Evolutionary conservation across 2,329 filamentous ascomycete species (phyloP).

Genomic region (Colletotrichum sansevieriae): DNA sequence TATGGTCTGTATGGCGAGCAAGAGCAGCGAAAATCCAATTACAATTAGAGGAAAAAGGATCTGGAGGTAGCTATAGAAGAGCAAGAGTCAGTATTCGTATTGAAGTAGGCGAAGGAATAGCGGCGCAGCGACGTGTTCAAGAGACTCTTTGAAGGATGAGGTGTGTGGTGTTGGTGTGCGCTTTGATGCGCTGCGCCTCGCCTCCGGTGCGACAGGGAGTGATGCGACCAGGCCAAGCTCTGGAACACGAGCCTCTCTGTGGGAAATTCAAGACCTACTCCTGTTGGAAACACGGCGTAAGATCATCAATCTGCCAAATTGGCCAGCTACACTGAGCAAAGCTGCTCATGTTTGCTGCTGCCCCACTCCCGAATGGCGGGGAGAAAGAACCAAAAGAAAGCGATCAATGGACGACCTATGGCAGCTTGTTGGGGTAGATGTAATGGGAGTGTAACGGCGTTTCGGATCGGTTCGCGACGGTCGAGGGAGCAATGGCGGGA

Average conservation of each 20-base stretch:
- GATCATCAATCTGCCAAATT: slow-evolving; percentile 74
- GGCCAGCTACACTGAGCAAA: slow-evolving; percentile 69
- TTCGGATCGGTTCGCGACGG: slow-evolving; percentile 34
- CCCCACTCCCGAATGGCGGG: slow-evolving; percentile 37
- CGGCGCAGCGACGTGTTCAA: slow-evolving; percentile 1
- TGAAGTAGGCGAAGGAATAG: background rate
- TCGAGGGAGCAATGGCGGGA: slow-evolving; percentile 12
- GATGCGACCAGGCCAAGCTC: slow-evolving; percentile 3
- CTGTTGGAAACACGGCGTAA: slow-evolving; percentile 72
- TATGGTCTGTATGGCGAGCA: slow-evolving; percentile 71
- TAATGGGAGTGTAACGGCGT: slow-evolving; percentile 17
- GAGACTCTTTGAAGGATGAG: background rate
- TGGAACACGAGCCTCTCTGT: background rate
- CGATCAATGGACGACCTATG: slow-evolving; percentile 29
- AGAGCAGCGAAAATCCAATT: slow-evolving; percentile 77
- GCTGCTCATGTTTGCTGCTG: slow-evolving; percentile 53
- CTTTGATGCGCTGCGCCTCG: slow-evolving; percentile 18
- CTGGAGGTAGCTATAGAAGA: slow-evolving; percentile 76
- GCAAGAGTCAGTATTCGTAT: slow-evolving; percentile 18
- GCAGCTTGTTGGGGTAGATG: slow-evolving; percentile 30
- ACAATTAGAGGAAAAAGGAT: slow-evolving; percentile 82
- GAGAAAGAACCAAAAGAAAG: slow-evolving; percentile 35
- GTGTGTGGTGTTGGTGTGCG: slow-evolving; percentile 24
- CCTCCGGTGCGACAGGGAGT: slow-evolving; percentile 14
- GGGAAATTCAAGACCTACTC: slow-evolving; percentile 67